Conservation (phyloP, 768 basidiomycete species). For the Suillus brevipes region DNA sequence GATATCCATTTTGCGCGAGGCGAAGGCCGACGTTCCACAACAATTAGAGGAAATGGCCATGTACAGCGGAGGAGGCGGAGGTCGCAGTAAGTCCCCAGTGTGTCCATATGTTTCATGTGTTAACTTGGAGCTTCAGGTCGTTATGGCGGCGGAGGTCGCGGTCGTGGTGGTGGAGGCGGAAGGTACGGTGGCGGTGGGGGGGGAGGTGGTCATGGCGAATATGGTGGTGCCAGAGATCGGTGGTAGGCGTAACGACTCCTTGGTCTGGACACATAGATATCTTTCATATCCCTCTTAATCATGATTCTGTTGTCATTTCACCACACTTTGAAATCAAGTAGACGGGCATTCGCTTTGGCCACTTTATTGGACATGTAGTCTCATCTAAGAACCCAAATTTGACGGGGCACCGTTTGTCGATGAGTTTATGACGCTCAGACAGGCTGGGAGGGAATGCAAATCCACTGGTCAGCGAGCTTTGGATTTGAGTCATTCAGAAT, state of each 20-base stretch:
- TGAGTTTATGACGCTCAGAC: not conserved
- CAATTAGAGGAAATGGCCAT: conserved; percentile 92
- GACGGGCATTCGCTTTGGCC: not conserved
- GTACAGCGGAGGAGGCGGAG: conserved; percentile 80
- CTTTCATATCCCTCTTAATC: conserved; percentile 6
- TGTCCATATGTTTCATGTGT: conserved; percentile 4
- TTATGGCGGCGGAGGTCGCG: conserved; percentile 50
- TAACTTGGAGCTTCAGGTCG: conserved; percentile 47
- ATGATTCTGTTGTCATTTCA: not conserved
- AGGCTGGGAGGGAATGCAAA: not conserved
- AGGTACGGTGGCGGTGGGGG: conserved; percentile 43
- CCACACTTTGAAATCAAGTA: not conserved
- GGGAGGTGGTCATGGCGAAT: conserved; percentile 40
- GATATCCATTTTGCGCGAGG: conserved; percentile 80
- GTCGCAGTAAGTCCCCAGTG: conserved; percentile 52
- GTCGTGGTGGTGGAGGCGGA: conserved; percentile 43
- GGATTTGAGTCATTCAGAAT: not conserved
- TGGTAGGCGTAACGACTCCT: conserved; percentile 13
- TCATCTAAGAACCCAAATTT: not conserved
- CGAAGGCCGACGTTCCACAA: conserved; percentile 81
- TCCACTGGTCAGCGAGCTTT: not conserved
- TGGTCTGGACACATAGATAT: conserved; percentile 2
- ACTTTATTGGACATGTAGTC: not conserved
- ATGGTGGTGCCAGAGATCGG: conserved; percentile 16
- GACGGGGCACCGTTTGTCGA: not conserved